Base-by-base conservation (phyloP, 202 grass and related monocot genomes). In the Eragrostis tef region DNA sequence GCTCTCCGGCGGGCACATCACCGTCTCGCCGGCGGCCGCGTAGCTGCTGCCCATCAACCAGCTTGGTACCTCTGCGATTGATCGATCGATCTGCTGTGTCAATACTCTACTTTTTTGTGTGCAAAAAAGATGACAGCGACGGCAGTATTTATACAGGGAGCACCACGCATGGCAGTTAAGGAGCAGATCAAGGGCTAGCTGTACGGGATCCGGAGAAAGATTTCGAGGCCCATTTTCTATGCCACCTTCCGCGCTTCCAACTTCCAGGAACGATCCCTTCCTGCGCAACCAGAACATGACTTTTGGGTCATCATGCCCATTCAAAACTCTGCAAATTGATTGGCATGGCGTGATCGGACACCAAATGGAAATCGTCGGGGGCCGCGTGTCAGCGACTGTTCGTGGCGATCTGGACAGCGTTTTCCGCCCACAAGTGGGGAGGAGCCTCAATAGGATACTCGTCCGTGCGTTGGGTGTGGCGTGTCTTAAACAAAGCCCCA, bases 1-100 rank as follows among this genome's bases (percentile, higher is more conserved):
- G 17, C 51, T 54, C 59, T 62, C 59, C 31, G 86, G 67, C 83
- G 82, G 21, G 67, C 87, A 89, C 87, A 85, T 89, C 47, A 81
- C 29, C 29, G 3, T 89, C 57, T 86, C 83, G 74, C 53, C 27
- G 70, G 56, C 29, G 29, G 29, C 29, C 29, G 29, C 65, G 16
- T 64, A 6, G 78, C 57, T 73, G 78, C 87, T 82, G 10, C 87
- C 82, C 87, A 89, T 88, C 36, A 26, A 50, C 53, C 29, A 31
- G 2, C 29, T 31, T 31, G 29, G 29, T n/a, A n/a, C n/a, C n/a
- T n/a, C n/a, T n/a, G n/a, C n/a, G n/a, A n/a, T n/a, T n/a, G n/a
- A 31, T 31, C 34, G 6, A 0, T 20, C 25, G 41, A 0, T 14
- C 11, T 0, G 16, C 31, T 60, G 9, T 77, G 29, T 31, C 3